Percentiles rank a stretch among this genome's conserved stretches.
These are phyloP conservation scores for Raffaelea albimanens DNA, from an alignment of 2,329 filamentous ascomycete species.

Conservation along the genomic window DNA sequence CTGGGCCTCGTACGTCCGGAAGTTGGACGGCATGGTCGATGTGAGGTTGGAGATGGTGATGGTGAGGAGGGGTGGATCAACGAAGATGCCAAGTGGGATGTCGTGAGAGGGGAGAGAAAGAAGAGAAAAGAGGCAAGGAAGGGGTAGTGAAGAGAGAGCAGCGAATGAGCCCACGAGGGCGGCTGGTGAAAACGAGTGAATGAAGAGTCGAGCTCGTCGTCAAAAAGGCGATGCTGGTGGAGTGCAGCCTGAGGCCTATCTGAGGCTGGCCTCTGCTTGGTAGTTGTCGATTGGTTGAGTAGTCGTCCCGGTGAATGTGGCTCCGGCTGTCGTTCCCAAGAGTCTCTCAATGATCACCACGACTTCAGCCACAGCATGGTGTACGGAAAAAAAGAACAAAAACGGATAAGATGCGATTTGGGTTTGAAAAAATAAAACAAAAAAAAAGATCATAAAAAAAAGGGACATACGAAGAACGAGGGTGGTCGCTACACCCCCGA, in stretches of 20 bases:
- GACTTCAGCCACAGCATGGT: background rate
- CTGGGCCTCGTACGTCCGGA: conserved; percentile 50
- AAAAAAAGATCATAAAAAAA: background rate
- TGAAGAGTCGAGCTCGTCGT: background rate
- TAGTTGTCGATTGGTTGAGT: too few species aligned
- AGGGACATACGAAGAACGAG: background rate
- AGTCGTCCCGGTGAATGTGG: too few species aligned
- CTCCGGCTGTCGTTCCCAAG: too few species aligned
- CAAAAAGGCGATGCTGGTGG: too few species aligned
- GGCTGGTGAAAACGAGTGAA: too few species aligned
- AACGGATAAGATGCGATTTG: background rate
- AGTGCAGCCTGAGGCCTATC: background rate
- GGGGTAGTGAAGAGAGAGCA: too few species aligned
- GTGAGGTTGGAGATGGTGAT: background rate
- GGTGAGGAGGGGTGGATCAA: background rate
- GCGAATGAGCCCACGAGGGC: too few species aligned
- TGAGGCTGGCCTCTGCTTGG: too few species aligned
- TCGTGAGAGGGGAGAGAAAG: too few species aligned
- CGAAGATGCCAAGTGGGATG: too few species aligned
- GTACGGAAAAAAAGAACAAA: background rate
- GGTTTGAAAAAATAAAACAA: background rate
- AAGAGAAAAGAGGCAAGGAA: too few species aligned
- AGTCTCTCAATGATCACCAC: too few species aligned
- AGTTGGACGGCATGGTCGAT: conserved; percentile 40
- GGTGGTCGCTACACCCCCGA: background rate